Percentiles rank a stretch among this genome's conserved stretches.
These are phyloP conservation scores for Cladosporium cucumerinum DNA, from an alignment of 2,329 filamentous ascomycete genomes.

Conservation along the genomic window DNA sequence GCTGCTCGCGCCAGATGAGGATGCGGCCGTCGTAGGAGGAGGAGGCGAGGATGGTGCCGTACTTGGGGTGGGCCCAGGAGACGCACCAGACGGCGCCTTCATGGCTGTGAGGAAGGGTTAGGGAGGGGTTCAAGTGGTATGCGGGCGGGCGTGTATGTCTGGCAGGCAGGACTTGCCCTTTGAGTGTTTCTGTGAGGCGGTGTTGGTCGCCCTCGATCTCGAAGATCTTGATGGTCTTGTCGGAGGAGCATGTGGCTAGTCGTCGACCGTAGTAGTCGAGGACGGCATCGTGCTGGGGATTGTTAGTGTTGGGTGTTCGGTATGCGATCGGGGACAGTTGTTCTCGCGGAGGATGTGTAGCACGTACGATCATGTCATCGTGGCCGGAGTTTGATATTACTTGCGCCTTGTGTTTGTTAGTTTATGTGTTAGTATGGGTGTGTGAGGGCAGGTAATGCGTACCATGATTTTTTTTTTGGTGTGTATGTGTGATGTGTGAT, in stretches of 20 bases:
- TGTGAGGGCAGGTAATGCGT: not conserved
- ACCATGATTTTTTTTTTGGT: conserved; percentile 18
- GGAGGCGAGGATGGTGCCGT: conserved; percentile 94
- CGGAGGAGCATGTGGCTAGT: conserved; percentile 93
- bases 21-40: conserved; percentile 97
- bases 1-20: conserved; percentile 93
- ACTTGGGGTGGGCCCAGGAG: conserved; percentile 97
- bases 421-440: not conserved
- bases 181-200: conserved; percentile 84
- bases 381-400: conserved; percentile 83
- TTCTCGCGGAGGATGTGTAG: conserved; percentile 14
- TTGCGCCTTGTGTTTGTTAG: conserved; percentile 56
- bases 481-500: conserved; percentile 16
- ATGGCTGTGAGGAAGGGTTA: conserved; percentile 52
- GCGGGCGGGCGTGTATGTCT: not conserved
- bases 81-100: conserved; percentile 98
- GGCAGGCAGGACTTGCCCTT: conserved; percentile 63
- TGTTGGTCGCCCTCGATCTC: conserved; percentile 94
- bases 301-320: conserved; percentile 23
- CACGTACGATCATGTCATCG: conserved; percentile 98
- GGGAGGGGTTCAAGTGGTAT: not conserved
- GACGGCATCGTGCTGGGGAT: conserved; percentile 80
- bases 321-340: conserved; percentile 6
- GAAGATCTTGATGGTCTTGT: conserved; percentile 99
- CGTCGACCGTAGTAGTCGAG: conserved; percentile 97